Conservation (phyloP, 495 filamentous ascomycete genomes). For the Hypoxylon fragiforme region DNA sequence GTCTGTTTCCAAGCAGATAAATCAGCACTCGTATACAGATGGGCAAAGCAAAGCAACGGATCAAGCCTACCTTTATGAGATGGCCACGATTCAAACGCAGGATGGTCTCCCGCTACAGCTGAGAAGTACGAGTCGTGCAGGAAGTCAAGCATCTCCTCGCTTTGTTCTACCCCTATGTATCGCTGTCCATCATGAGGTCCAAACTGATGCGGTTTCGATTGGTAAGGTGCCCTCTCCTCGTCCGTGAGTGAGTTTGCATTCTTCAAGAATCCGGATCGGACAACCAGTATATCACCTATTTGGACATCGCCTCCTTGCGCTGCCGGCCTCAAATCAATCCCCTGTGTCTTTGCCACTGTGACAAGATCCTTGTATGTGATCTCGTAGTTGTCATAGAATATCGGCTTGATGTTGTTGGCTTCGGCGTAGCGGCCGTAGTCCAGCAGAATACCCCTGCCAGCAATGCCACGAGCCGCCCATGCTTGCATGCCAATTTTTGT, state of each 20-base stretch:
- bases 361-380: slow-evolving; percentile 58
- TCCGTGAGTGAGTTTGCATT: slow-evolving; percentile 45
- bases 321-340: slow-evolving; percentile 47
- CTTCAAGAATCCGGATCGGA: slow-evolving; percentile 64
- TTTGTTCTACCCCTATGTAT: slow-evolving; percentile 63
- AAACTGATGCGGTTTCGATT: slow-evolving; percentile 31
- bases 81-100: slow-evolving; percentile 66
- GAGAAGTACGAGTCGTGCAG: slow-evolving; percentile 70
- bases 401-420: slow-evolving; percentile 44
- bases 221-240: slow-evolving; percentile 42
- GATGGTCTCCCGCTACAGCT: slow-evolving; percentile 62
- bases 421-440: slow-evolving; percentile 43
- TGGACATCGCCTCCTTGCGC: slow-evolving; percentile 64
- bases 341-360: slow-evolving; percentile 14
- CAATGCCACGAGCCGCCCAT: slow-evolving; percentile 44
- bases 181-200: slow-evolving; percentile 47
- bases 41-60: slow-evolving; percentile 54
- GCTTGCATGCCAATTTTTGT: slow-evolving; percentile 36
- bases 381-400: slow-evolving; percentile 47
- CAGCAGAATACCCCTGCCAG: slow-evolving; percentile 56
- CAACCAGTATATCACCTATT: slow-evolving; percentile 62
- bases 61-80: slow-evolving; percentile 52
- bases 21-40: too few species aligned
- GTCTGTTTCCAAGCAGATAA: slow-evolving; percentile 59
- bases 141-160: slow-evolving; percentile 61